phyloP scores from a whole-genome alignment of 352 stramenopile species.

The Globisporangium alternatum region DNA sequence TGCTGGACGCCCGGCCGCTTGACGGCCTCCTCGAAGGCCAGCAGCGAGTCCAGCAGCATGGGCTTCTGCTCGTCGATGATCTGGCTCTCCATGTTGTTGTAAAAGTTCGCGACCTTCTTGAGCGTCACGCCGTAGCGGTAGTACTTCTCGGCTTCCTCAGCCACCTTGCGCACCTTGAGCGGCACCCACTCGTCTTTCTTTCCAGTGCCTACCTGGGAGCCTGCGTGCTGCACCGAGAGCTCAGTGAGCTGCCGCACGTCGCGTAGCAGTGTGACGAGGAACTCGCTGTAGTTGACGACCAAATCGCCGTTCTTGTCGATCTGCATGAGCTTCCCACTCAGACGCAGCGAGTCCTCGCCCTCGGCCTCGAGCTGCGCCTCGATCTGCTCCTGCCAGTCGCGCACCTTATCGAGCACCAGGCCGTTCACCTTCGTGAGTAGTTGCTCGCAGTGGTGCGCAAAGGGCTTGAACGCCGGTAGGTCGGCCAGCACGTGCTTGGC shows the following conservation, averaged over 20 bases:
- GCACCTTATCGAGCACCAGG: conserved; percentile 74
- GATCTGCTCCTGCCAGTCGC: conserved; percentile 86
- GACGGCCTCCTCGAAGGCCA: conserved; percentile 90
- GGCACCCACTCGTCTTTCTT: conserved; percentile 63
- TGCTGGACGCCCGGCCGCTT: conserved; percentile 55
- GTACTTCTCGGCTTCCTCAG: conserved; percentile 89
- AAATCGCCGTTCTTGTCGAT: conserved; percentile 88
- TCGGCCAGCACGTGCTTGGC: conserved; percentile 60
- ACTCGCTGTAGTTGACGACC: conserved; percentile 93
- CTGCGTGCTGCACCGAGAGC: conserved; percentile 55
- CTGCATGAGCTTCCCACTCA: conserved; percentile 89
- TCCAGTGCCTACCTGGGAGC: conserved; percentile 4
- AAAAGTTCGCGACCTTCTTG: conserved; percentile 96
- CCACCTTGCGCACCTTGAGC: conserved; percentile 61
- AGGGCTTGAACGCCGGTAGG: conserved; percentile 51
- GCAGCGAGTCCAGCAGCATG: conserved; percentile 91
- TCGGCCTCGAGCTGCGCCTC: conserved; percentile 60
- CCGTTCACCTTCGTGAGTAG: conserved; percentile 52
- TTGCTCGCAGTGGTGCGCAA: conserved; percentile 56
- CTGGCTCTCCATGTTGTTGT: conserved; percentile 94
- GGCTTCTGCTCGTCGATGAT: conserved; percentile 94
- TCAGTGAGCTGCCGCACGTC: conserved; percentile 92
- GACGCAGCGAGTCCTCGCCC: conserved; percentile 52
- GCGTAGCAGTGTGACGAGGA: conserved; percentile 89
- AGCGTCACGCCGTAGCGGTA: conserved; percentile 93